phyloP scores from a whole-genome alignment of 352 stramenopile species.

The Stramenopiles sp. region DNA sequence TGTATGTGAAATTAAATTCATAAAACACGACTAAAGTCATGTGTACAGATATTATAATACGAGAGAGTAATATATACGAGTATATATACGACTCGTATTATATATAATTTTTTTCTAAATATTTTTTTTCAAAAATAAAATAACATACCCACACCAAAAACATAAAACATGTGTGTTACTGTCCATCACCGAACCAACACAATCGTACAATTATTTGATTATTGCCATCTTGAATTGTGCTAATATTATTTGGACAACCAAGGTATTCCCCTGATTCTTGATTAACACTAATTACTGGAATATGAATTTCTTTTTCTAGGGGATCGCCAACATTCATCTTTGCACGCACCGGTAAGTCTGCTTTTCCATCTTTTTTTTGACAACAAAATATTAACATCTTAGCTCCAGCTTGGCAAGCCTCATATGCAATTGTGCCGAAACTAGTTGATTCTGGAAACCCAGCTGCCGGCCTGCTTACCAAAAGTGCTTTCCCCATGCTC shows the following conservation, averaged over 20 bases:
- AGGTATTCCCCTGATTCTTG: background rate
- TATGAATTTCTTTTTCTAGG: background rate
- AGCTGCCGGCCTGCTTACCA: background rate
- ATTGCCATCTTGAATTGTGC: background rate
- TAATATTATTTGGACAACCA: background rate
- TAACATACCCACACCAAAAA: too few relatives aligned
- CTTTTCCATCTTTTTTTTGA: background rate
- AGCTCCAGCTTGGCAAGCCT: background rate
- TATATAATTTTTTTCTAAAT: too few relatives aligned
- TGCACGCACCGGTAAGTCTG: background rate
- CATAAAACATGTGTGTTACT: too few relatives aligned
- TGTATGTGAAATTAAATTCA: too few relatives aligned
- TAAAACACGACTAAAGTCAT: too few relatives aligned
- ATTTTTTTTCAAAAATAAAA: too few relatives aligned
- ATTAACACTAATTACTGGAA: background rate
- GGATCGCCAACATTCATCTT: background rate
- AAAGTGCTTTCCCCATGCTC: background rate
- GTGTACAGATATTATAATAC: too few relatives aligned
- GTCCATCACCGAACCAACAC: background rate
- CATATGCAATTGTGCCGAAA: background rate
- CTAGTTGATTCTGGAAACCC: background rate
- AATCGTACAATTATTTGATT: background rate
- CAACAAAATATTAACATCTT: slow-evolving; percentile 3
- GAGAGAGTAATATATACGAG: too few relatives aligned
- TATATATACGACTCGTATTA: too few relatives aligned